Base-by-base conservation (phyloP, 495 filamentous ascomycete genomes). In the Neurospora sp. region DNA sequence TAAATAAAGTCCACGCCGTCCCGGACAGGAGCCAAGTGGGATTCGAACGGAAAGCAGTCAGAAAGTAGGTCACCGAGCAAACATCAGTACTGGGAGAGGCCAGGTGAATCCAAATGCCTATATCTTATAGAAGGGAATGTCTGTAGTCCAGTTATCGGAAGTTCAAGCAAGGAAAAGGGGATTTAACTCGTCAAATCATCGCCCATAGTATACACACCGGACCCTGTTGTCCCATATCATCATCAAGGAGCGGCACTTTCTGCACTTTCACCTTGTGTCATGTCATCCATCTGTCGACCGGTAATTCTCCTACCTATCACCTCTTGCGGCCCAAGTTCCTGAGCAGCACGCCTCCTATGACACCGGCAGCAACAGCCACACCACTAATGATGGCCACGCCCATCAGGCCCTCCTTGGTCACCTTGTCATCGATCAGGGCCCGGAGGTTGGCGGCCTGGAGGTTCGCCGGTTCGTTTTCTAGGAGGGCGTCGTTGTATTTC, bases 361-460 rank as follows among this genome's bases (percentile, higher is more conserved):
- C 90, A n/a, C 94, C 95, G 15, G 94, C 96, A 10, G 93, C 94
- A 75, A 98, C 90, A 54, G 95, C 94, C 70, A 98, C 86, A 45
- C 96, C 96, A 74, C 96, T 94, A 66, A 98, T 89, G 81, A 99
- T 98, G n/a, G 96, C 96, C 74, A 97, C 93, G 38, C 96, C 96
- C 85, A 98, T 85, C 74, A 99, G 78, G 3, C 96, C 96, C 82
- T 99, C 96, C 86, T 90, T 95, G 48, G 93, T 90, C 73, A 99
- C 96, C 82, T 94, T 97, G 76, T 99, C 96, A 80, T 98, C 94
- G 78, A 99, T 97, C 81, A 98, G 82, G 36, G 88, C 84, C 75
- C 91, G 89, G 78, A 99, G 84, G 82, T 95, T 96, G 36, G 87
- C 85, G 24, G 96, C 94, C 81, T 99, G 96, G 74, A 97, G 79